Evolutionary conservation across 139 green algal species (phyloP).

Genomic region (Haematococcus lacustris): DNA sequence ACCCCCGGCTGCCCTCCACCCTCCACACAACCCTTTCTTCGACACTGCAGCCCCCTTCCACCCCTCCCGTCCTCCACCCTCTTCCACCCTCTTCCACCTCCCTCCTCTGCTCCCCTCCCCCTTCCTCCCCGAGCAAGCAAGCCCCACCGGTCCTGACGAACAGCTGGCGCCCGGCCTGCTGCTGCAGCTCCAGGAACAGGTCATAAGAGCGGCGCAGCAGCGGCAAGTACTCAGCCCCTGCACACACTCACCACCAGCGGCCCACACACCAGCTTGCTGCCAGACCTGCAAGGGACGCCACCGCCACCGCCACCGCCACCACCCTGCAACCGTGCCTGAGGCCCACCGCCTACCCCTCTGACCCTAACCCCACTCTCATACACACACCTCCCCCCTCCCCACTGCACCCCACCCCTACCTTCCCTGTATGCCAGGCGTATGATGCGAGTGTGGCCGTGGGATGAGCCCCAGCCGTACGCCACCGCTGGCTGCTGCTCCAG

Average conservation of each 20-base stretch:
- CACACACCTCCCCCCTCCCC: neutral
- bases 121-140: neutral
- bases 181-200: conserved; percentile 11
- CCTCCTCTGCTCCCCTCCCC: too few relatives aligned
- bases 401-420: neutral
- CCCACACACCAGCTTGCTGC: too few relatives aligned
- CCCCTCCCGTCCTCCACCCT: too few relatives aligned
- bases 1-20: too few relatives aligned
- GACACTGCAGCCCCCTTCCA: too few relatives aligned
- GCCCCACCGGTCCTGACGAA: conserved; percentile 7
- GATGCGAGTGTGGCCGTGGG: conserved; percentile 15
- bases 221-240: conserved; percentile 9
- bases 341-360: too few relatives aligned
- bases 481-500: neutral
- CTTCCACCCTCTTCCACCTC: too few relatives aligned
- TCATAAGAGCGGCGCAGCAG: conserved; percentile 3
- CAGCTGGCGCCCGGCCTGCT: neutral
- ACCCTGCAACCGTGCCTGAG: too few relatives aligned
- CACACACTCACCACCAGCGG: neutral
- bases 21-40: too few relatives aligned
- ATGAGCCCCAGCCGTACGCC: neutral
- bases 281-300: too few relatives aligned
- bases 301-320: too few relatives aligned
- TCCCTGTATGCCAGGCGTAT: conserved; percentile 12
- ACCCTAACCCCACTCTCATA: neutral